A percentile compares a stretch with the other conserved stretches of the same genome.
These are phyloP conservation scores for Comarum palustre DNA, from an alignment of 306 rosid species.

Conservation along the genomic window DNA sequence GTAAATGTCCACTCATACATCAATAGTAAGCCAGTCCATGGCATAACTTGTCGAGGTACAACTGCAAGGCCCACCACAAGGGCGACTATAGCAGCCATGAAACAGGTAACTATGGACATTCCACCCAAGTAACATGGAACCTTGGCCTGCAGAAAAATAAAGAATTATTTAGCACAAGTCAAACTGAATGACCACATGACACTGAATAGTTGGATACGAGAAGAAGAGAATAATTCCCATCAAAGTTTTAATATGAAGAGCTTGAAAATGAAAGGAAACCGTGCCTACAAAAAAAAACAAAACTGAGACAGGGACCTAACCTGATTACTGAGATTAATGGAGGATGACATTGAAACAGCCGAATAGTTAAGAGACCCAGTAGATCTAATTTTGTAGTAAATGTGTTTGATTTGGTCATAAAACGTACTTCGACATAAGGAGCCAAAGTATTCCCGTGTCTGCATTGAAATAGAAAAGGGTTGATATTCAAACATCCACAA, in stretches of 20 bases:
- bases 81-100: constrained; percentile 56
- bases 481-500: constrained; percentile 16
- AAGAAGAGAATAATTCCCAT: neutral
- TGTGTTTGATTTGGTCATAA: constrained; percentile 60
- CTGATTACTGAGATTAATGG: constrained; percentile 53
- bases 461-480: constrained; percentile 31
- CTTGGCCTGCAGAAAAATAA: constrained; percentile 53
- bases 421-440: constrained; percentile 63
- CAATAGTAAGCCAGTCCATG: constrained; percentile 97
- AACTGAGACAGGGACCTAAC: constrained; percentile 34
- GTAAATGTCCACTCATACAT: constrained; percentile 96
- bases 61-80: constrained; percentile 58
- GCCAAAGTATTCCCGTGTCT: constrained; percentile 51
- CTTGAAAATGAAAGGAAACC: neutral
- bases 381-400: constrained; percentile 70
- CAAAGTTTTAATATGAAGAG: neutral
- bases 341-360: constrained; percentile 46
- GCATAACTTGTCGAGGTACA: constrained; percentile 90
- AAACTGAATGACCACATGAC: neutral
- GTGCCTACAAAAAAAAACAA: constrained; percentile 7
- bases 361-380: constrained; percentile 57
- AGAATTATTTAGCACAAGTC: constrained; percentile 33
- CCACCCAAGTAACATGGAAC: constrained; percentile 84
- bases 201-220: neutral
- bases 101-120: constrained; percentile 57